Evolutionary conservation across 352 stramenopile genomes (phyloP), one percentile per base, ranked within the genome.

Genomic region (Phytophthora hybrid): DNA sequence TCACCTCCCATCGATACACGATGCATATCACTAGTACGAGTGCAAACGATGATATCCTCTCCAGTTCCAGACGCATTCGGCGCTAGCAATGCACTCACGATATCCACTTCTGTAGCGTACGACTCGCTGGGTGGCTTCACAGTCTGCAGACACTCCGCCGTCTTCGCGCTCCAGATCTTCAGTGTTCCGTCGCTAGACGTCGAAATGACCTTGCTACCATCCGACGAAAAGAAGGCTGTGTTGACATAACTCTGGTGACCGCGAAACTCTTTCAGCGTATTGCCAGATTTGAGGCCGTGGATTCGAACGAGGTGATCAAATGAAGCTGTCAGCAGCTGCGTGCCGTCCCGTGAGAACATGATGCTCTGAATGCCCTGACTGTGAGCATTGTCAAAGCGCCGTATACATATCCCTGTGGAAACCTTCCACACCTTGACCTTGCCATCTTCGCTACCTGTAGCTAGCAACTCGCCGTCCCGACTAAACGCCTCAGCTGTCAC

Each of bases 371-470:
- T 87, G 37, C 86, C 85, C 9, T 93, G 70, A 51, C 68, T 80
- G 69, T 98, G 90, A 4, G 93, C 92, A 53, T 87, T 83, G 67
- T 97, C 86, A 72, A 98, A 97, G 59, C 94, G 88, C 37, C 94
- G 87, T 10, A 98, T 73, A 76, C 95, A 98, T 29, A 94, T 85
- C 2, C 97, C 97, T 4, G 86, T 97, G 0, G 84, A 75, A 23
- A 99, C 68, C 49, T 97, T 98, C 95, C 95, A 99, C 29, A 99
- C 87, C 69, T 97, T 97, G 9, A 99, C 73, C 32, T 88, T 92
- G 19, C 95, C 96, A 34, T 93, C 80, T 39, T 92, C 82, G 61
- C 92, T 96, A 0, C 90, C 93, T 3, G 90, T 97, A 6, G 93
- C 97, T 39, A 99, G 77, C 58, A 98, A 64, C 26, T 92, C 83